Evolutionary conservation across 805 yeast species (phyloP).

Genomic region (Pichia pseudocactophila): DNA sequence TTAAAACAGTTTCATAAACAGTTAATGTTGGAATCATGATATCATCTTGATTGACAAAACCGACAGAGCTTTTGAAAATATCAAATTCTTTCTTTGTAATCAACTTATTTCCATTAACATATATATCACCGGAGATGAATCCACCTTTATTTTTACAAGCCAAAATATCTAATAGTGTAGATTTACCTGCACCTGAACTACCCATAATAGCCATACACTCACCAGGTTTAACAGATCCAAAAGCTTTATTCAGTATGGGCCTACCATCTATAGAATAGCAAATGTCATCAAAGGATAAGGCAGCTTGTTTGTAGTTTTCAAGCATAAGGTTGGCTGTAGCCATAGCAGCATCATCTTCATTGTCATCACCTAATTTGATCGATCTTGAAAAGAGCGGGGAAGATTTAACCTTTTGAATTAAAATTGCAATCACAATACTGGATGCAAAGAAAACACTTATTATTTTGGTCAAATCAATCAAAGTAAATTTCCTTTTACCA

Average conservation of each 20-base stretch:
- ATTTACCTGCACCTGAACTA: constrained; percentile 98
- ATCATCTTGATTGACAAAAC: constrained; percentile 96
- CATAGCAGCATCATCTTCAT: constrained; percentile 27
- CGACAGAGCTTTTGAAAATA: constrained; percentile 60
- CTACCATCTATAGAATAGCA: constrained; percentile 48
- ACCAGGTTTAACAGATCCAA: constrained; percentile 78
- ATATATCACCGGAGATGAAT: constrained; percentile 50
- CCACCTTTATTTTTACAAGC: constrained; percentile 88
- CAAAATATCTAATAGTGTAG: constrained; percentile 82
- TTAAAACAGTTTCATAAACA: constrained; percentile 89
- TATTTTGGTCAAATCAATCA: constrained; percentile 39
- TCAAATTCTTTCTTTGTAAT: constrained; percentile 22
- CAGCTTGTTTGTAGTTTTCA: constrained; percentile 54
- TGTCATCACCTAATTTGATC: constrained; percentile 19
- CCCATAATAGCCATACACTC: constrained; percentile 96
- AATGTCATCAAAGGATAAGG: constrained; percentile 67
- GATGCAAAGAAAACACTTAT: constrained; percentile 35
- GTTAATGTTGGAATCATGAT: constrained; percentile 84
- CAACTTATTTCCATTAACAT: constrained; percentile 59
- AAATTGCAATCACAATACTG: constrained; percentile 33
- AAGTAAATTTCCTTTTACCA: constrained; percentile 34
- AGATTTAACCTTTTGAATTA: constrained; percentile 41
- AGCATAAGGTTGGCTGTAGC: constrained; percentile 30
- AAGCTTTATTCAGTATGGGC: constrained; percentile 50
- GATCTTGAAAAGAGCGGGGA: constrained; percentile 50